phyloP scores from a whole-genome alignment of 768 basidiomycete species.

The Rhodocollybia butyracea region DNA sequence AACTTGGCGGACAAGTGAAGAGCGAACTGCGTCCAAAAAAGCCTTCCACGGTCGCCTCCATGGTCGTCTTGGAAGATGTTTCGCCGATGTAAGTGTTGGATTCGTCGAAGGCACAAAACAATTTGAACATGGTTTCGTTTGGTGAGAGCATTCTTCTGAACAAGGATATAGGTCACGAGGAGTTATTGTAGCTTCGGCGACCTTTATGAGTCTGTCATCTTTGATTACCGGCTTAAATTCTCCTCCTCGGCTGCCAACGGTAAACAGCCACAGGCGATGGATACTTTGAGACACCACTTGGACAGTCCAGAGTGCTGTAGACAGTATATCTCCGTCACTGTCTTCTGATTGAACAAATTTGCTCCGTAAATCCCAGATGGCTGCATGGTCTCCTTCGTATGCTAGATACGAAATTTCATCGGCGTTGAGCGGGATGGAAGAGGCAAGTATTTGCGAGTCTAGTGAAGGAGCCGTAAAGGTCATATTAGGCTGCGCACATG shows the following conservation, averaged over 20 bases:
- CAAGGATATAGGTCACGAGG: conserved; percentile 1
- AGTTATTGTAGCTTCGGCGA: neutral
- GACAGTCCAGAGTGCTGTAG: neutral
- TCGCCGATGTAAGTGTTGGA: conserved; percentile 10
- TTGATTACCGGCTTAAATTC: neutral
- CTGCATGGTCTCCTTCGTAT: neutral
- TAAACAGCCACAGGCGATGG: conserved; percentile 3
- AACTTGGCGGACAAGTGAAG: conserved; percentile 50
- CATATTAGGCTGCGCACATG: conserved; percentile 1
- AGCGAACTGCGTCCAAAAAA: conserved; percentile 66
- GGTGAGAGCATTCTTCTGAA: conserved; percentile 3
- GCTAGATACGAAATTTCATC: neutral
- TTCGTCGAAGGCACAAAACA: conserved; percentile 35
- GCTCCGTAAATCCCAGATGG: neutral
- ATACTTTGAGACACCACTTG: neutral
- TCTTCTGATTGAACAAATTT: neutral
- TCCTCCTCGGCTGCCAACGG: neutral
- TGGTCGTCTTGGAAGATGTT: conserved; percentile 2
- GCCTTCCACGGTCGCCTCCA: conserved; percentile 2
- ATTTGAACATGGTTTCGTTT: conserved; percentile 26
- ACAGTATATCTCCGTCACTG: neutral
- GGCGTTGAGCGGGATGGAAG: neutral
- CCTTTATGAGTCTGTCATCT: neutral
- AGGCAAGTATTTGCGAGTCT: neutral
- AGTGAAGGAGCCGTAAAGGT: neutral